Base-by-base conservation (phyloP, 441 rosid genomes). In the Hura crepitans region DNA sequence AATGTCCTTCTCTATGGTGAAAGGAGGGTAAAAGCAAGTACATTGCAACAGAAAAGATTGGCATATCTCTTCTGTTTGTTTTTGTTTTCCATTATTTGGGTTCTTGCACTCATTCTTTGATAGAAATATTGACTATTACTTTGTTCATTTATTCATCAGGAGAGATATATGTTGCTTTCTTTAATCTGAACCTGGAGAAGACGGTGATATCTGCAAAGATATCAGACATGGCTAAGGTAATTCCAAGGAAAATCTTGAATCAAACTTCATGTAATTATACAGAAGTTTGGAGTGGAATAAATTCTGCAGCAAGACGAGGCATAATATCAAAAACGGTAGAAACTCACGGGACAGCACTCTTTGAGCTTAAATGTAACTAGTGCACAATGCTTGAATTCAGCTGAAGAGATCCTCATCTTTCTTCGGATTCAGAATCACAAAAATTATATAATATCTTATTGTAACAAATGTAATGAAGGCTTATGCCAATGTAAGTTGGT, bases 241-340 rank as follows among this genome's bases (percentile, higher is more conserved):
- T 95, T 71, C 78, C 81, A 0, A 55, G 69, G 61, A 77, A 70
- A 72, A 80, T 63, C 73, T 68, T 83, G 65, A 77, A 37, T 20
- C 72, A 75, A 49, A 75, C 75, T 45, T 64, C 85, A 0, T 94
- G 99, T 59, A 59, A 46, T 46, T 70, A 80, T 80, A 76, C 47
- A 9, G 99, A 94, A 82, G 74, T 90, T 49, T 92, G 97, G 96
- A 87, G 87, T 31, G 86, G 84, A 5, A 78, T 69, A 69, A 53
- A 72, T 49, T 71, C 74, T 0, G 88, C 83, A 63, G 59, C 56
- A 33, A 77, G 72, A 5, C 65, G 25, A 67, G 62, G 73, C 50
- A 68, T 72, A 0, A 43, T 92, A 28, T 83, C 97, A 1, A 80
- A 66, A 39, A 65, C 69, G 57, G 87, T 92, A 25, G 80, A 84